Conservation (phyloP, 1,284 basidiomycete species). For the Heterobasidion annosum region DNA sequence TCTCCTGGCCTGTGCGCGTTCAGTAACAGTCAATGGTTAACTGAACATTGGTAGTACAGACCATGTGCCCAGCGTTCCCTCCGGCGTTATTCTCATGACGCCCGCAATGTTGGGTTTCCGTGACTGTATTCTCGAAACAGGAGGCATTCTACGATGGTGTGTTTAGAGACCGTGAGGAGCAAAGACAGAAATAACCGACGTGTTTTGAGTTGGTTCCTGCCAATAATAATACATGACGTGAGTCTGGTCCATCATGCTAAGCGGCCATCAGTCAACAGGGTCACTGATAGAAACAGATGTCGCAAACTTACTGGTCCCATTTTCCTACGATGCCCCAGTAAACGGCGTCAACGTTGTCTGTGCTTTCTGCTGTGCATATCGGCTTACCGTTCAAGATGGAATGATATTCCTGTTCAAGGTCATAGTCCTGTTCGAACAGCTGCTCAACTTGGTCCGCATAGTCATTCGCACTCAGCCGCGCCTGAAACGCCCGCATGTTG, state of each 20-base stretch:
- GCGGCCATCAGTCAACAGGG: not conserved
- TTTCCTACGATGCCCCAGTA: constrained; percentile 28
- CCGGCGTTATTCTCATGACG: constrained; percentile 52
- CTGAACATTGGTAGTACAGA: constrained; percentile 15
- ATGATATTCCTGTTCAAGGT: constrained; percentile 52
- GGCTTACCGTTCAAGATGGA: constrained; percentile 40
- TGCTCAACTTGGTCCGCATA: constrained; percentile 44
- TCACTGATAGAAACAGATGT: not conserved
- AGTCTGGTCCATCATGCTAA: constrained; percentile 63
- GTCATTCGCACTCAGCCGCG: constrained; percentile 49
- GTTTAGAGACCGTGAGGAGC: not conserved
- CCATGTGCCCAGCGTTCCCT: constrained; percentile 54
- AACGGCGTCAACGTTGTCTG: not conserved
- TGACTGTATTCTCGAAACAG: constrained; percentile 43
- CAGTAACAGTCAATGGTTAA: not conserved
- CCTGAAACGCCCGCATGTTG: constrained; percentile 56
- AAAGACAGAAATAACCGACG: constrained; percentile 22
- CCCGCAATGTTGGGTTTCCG: constrained; percentile 50
- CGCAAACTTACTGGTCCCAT: constrained; percentile 42
- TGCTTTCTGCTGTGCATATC: constrained; percentile 1
- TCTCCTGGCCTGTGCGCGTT: constrained; percentile 45
- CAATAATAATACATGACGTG: constrained; percentile 60
- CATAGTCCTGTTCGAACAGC: constrained; percentile 52
- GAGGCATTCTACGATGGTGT: constrained; percentile 36
- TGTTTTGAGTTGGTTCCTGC: constrained; percentile 60